phyloP scores from a whole-genome alignment of 1,284 basidiomycete genomes.

The Fomitopsis palustris region DNA sequence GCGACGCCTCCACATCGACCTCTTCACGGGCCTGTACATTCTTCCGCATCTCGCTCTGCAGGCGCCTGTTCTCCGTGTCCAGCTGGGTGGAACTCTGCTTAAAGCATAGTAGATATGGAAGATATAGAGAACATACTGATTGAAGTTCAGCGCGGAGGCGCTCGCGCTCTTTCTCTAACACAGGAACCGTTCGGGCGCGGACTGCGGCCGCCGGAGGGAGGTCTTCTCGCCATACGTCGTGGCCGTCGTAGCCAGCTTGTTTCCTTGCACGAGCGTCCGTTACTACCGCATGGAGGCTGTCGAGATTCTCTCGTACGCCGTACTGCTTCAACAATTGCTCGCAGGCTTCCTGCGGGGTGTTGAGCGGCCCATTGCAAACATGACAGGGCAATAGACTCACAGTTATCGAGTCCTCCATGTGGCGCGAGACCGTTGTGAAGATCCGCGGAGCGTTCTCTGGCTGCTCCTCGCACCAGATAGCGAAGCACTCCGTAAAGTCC shows the following conservation, averaged over 20 bases:
- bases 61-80: constrained; percentile 47
- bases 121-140: constrained; percentile 34
- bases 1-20: constrained; percentile 41
- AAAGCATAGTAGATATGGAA: background rate
- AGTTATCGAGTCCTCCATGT: constrained; percentile 63
- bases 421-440: constrained; percentile 62
- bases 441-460: constrained; percentile 63
- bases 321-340: constrained; percentile 63
- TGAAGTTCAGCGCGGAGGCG: constrained; percentile 46
- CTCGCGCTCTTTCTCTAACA: constrained; percentile 52
- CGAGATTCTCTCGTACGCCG: constrained; percentile 62
- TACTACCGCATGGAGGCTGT: constrained; percentile 64
- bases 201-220: constrained; percentile 58
- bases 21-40: constrained; percentile 43
- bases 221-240: constrained; percentile 61
- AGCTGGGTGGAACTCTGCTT: constrained; percentile 40
- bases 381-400: constrained; percentile 34
- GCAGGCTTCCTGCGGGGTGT: constrained; percentile 28
- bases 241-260: constrained; percentile 36
- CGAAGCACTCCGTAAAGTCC: constrained; percentile 75
- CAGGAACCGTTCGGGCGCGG: constrained; percentile 56
- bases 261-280: constrained; percentile 67
- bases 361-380: background rate
- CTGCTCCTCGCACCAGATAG: constrained; percentile 70
- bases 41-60: constrained; percentile 46